Evolutionary conservation across 1,284 basidiomycete species (phyloP), one percentile per base, ranked within the genome.

Genomic region (Waitea zeae): DNA sequence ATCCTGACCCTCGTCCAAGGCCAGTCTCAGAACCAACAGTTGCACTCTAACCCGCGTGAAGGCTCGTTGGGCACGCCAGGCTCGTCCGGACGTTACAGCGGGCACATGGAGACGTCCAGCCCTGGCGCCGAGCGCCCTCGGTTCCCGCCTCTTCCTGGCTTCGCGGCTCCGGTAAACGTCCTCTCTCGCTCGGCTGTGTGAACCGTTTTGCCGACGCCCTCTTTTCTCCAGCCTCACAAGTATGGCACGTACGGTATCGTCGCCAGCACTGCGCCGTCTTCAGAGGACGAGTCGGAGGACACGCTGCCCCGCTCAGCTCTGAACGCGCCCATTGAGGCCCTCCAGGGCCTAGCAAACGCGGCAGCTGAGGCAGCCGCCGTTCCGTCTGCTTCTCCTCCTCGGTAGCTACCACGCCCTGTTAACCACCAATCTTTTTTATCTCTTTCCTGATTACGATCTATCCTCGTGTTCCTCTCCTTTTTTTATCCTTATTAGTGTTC

Each of bases 231-330:
- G 79, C 75, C 79, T 19, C 83, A 89, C 55, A 86, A 87, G 51
- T 89, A 88, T 51, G 82, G 82, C 17, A 82, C 80, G 12, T 92
- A 92, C 48, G 88, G 87, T 12, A 87, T 90, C 43, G 70, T 88
- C 33, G 63, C 84, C 31, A 72, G 78, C 53, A 74, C 83, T 9
- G 63, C 83, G 33, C 63, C 80, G 3, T 88, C 84, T 0, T 88
- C 86, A 28, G 80, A 87, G 41, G 86, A 89, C 46, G 83, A 84
- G 48, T 81, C 81, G 1, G 86, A 89, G 46, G 83, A 88, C 39
- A 80, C 84, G 0, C 59, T 89, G 4, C 80, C 84, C 12, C 67
- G 83, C 26, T 69, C 79, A 17, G 71, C 78, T 22, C 59, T 92
- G 42, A 86, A 82, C 41, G 87, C 89, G 0, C 89, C 89, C 1